Evolutionary conservation across 768 basidiomycete species (phyloP).

Genomic region (Mycena venus): DNA sequence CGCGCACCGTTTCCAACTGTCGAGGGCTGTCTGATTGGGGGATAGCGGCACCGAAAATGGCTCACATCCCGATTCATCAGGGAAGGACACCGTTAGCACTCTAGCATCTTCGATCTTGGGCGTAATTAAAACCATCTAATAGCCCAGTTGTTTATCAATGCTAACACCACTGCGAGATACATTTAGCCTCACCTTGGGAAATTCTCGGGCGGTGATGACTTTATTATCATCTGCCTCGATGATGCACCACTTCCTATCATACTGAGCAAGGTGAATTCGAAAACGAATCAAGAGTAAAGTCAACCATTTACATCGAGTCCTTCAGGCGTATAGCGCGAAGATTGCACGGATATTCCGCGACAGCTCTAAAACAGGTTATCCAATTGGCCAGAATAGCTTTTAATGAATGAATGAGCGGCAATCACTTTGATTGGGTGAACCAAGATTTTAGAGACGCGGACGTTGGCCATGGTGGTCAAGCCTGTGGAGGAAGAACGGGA

Average conservation of each 20-base stretch:
- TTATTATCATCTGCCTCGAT: constrained; percentile 65
- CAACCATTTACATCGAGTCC: constrained; percentile 71
- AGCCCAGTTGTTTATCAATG: neutral
- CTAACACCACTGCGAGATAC: neutral
- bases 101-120: constrained; percentile 65
- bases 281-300: neutral
- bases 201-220: constrained; percentile 78
- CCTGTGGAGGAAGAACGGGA: neutral
- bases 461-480: constrained; percentile 33
- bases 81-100: constrained; percentile 69
- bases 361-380: constrained; percentile 67
- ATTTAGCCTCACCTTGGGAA: constrained; percentile 64
- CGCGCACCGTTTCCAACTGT: constrained; percentile 70
- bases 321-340: constrained; percentile 67
- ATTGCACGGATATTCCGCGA: constrained; percentile 71
- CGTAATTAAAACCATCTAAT: constrained; percentile 76
- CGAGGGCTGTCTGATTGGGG: constrained; percentile 63
- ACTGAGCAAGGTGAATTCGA: constrained; percentile 50
- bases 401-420: neutral
- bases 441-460: constrained; percentile 68
- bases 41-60: constrained; percentile 71
- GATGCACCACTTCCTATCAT: constrained; percentile 81
- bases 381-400: neutral
- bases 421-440: constrained; percentile 79
- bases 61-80: constrained; percentile 67